Evolutionary conservation across 78 protist species (phyloP), one percentile per base, ranked within the genome.

Genomic region (Capsaspora owczarzaki): DNA sequence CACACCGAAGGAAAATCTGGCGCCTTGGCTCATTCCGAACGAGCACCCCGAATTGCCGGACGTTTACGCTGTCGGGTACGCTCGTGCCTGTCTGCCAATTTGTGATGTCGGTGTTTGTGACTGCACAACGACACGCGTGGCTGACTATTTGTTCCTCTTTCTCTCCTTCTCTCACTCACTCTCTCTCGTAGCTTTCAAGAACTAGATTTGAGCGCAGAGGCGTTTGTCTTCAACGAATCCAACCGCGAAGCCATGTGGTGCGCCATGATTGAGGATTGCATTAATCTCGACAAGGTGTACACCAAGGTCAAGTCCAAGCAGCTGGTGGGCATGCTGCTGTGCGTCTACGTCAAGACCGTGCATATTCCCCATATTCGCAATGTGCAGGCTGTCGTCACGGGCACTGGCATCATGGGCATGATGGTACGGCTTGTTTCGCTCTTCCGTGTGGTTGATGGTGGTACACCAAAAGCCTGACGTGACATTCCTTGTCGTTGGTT

Each of bases 361-460:
- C 87, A 68, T 42, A 20, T 40, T 31, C 46, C 23, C 44, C 75
- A 82, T 31, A 76, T 90, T 4, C 51, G 81, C 25, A 60, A 90
- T 38, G 82, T 82, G n/a, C 83, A 63, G 68, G 76, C 82, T 0
- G 85, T 74, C 35, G 66, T 75, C 33, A 82, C 87, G 0, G 89
- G 84, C 20, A 88, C 88, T 12, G 95, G 95, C 49, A 56, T 89
- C 79, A 88, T 87, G 89, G 91, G 89, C 51, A 85, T 92, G 88
- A 80, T 93, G 89, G 96, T 89, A 31, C 63, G 31, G 19, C 8
- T 14, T 74, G 20, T 8, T 14, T 14, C 37, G 8, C 47, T 27
- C 51, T 22, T 12, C n/a, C 22, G 38, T 27, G 22, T 33, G 8
- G 8, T 66, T 66, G 8, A 33, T 66, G n/a, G n/a, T n/a, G n/a